A percentile compares a stretch with the other conserved stretches of the same genome.
Evolutionary conservation across 176 grass and related monocot species (phyloP).

Genomic region (Zizania latifolia): DNA sequence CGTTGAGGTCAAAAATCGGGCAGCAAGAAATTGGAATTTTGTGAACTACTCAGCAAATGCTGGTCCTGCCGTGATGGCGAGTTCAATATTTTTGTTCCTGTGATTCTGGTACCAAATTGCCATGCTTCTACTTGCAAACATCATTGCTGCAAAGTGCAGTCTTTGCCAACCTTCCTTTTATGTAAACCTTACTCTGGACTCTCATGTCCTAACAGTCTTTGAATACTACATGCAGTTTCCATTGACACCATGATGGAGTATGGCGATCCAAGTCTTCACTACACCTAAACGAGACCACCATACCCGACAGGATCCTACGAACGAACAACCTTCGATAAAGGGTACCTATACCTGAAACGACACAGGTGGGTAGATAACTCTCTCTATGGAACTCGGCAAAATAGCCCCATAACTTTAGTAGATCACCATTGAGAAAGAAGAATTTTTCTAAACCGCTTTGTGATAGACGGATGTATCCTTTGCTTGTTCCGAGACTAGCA

Average conservation of each 20-base stretch:
- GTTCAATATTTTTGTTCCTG: neutral
- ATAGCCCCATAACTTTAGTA: too few relatives aligned
- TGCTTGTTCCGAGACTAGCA: conserved; percentile 7
- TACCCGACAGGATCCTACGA: too few relatives aligned
- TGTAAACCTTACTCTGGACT: conserved; percentile 30
- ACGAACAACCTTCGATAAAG: too few relatives aligned
- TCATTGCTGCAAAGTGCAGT: conserved; percentile 34
- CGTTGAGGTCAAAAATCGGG: neutral
- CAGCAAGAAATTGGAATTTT: neutral
- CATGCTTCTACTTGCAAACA: conserved; percentile 37
- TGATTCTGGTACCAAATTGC: conserved; percentile 7
- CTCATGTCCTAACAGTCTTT: conserved; percentile 3
- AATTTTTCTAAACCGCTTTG: too few relatives aligned
- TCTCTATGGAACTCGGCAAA: too few relatives aligned
- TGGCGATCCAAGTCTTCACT: neutral
- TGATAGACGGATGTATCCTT: too few relatives aligned
- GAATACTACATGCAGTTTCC: neutral
- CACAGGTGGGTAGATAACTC: too few relatives aligned
- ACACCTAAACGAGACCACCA: neutral
- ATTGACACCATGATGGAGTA: conserved; percentile 2
- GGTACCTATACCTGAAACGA: too few relatives aligned
- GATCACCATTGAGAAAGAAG: too few relatives aligned
- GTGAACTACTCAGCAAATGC: neutral
- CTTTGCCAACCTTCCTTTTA: conserved; percentile 43
- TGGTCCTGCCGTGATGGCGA: conserved; percentile 14